Conservation (phyloP, 2,329 filamentous ascomycete genomes). For the Cytospora piceae region DNA sequence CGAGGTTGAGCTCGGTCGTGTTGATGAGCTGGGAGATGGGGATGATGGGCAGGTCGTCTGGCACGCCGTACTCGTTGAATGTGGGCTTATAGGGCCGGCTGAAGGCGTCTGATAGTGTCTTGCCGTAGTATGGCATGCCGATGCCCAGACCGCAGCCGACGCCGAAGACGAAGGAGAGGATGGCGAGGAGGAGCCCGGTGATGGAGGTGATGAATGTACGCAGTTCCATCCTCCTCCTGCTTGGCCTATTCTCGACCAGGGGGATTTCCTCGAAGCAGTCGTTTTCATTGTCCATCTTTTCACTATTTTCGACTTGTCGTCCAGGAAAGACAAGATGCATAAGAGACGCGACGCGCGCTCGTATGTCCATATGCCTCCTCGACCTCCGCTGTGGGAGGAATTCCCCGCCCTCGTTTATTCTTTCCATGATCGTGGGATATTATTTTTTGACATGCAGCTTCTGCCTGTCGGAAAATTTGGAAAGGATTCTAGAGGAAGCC, state of each 20-base stretch:
- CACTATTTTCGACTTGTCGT: not conserved
- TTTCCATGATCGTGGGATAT: slow-evolving; percentile 9
- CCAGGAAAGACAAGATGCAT: not conserved
- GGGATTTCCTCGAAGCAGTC: slow-evolving; percentile 14
- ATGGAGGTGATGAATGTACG: slow-evolving; percentile 23
- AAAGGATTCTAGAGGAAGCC: not conserved
- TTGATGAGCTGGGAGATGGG: slow-evolving; percentile 29
- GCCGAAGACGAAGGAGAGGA: slow-evolving; percentile 26
- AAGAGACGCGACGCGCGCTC: not conserved
- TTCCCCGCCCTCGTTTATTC: slow-evolving; percentile 22
- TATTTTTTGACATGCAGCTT: not conserved
- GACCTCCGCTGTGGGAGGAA: slow-evolving; percentile 11
- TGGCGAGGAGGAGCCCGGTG: slow-evolving; percentile 13
- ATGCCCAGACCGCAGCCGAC: slow-evolving; percentile 27
- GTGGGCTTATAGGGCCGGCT: slow-evolving; percentile 15
- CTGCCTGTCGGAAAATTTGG: not conserved
- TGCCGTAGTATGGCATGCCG: slow-evolving; percentile 27
- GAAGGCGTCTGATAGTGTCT: slow-evolving; percentile 10
- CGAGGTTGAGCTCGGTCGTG: slow-evolving; percentile 31
- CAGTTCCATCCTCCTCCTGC: slow-evolving; percentile 3
- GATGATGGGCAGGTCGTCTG: slow-evolving; percentile 34
- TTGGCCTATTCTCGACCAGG: slow-evolving; percentile 1
- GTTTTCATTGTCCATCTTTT: not conserved
- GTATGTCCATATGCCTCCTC: slow-evolving; percentile 4
- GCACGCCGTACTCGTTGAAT: slow-evolving; percentile 34